Evolutionary conservation across 2,329 filamentous ascomycete species (phyloP).

Genomic region (Dryadomyces quercivorus): DNA sequence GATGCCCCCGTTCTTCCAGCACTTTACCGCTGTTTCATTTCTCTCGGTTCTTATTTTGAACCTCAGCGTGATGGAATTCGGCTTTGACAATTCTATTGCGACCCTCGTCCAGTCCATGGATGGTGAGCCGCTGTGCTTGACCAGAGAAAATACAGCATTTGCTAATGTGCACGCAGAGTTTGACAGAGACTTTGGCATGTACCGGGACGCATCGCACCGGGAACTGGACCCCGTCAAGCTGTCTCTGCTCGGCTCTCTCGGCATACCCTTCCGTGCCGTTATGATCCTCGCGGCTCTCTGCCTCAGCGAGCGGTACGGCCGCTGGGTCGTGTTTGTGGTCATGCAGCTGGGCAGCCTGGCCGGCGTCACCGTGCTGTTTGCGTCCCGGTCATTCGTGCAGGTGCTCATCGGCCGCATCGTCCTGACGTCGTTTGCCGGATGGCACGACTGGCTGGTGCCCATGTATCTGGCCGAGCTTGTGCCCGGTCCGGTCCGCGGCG

Average conservation of each 20-base stretch:
- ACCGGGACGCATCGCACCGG: not conserved
- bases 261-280: conserved; percentile 5
- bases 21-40: conserved; percentile 7
- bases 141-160: not conserved
- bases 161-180: not conserved
- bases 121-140: not conserved
- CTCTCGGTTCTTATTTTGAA: conserved; percentile 6
- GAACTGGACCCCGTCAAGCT: conserved; percentile 6
- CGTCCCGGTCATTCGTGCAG: conserved; percentile 7
- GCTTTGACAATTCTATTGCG: conserved; percentile 9
- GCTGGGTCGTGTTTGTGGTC: conserved; percentile 8
- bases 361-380: conserved; percentile 8
- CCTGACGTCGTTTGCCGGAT: conserved; percentile 9
- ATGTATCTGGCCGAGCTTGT: conserved; percentile 13
- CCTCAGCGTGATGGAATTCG: conserved; percentile 9
- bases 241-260: conserved; percentile 6
- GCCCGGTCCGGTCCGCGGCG: conserved; percentile 8
- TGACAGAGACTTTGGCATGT: conserved; percentile 9
- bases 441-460: conserved; percentile 12
- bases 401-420: conserved; percentile 9
- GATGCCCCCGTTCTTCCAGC: conserved; percentile 4
- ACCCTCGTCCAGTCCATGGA: conserved; percentile 9
- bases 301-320: conserved; percentile 9
- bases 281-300: conserved; percentile 5
- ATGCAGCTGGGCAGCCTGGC: conserved; percentile 9